phyloP scores from a whole-genome alignment of 768 basidiomycete species.

The Leccinellum albellum region DNA sequence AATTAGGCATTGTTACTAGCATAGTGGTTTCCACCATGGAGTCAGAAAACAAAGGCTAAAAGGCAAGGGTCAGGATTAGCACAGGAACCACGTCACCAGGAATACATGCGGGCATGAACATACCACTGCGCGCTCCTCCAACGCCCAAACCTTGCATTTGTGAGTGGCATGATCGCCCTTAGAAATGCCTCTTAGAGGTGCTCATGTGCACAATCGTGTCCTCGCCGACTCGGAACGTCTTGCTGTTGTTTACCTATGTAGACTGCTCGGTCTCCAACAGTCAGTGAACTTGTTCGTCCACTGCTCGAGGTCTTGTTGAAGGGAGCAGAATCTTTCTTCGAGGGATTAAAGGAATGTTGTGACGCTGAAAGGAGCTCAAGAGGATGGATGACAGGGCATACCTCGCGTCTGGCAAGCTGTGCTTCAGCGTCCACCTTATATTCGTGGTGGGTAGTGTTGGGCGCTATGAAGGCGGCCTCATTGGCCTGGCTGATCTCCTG shows the following conservation, averaged over 20 bases:
- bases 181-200: slow-evolving; percentile 62
- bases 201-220: slow-evolving; percentile 79
- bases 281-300: slow-evolving; percentile 50
- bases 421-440: slow-evolving; percentile 71
- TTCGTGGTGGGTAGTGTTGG: slow-evolving; percentile 74
- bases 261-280: slow-evolving; percentile 63
- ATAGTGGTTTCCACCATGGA: no score
- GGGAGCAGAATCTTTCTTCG: slow-evolving; percentile 54
- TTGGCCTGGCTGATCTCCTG: slow-evolving; percentile 81
- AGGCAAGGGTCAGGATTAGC: not conserved
- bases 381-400: slow-evolving; percentile 27
- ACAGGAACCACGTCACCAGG: not conserved
- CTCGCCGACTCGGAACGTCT: slow-evolving; percentile 55
- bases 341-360: slow-evolving; percentile 36
- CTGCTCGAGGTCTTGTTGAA: slow-evolving; percentile 52
- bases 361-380: not conserved
- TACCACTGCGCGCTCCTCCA: slow-evolving; percentile 68
- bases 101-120: slow-evolving; percentile 1
- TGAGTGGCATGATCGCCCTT: slow-evolving; percentile 60
- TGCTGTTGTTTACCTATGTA: slow-evolving; percentile 76
- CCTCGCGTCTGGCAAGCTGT: slow-evolving; percentile 65
- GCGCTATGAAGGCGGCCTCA: slow-evolving; percentile 66
- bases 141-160: slow-evolving; percentile 60
- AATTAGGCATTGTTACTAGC: no score
- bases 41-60: no score